Base-by-base conservation (phyloP, 305 asterid species). In the Caryopteris hybrid region DNA sequence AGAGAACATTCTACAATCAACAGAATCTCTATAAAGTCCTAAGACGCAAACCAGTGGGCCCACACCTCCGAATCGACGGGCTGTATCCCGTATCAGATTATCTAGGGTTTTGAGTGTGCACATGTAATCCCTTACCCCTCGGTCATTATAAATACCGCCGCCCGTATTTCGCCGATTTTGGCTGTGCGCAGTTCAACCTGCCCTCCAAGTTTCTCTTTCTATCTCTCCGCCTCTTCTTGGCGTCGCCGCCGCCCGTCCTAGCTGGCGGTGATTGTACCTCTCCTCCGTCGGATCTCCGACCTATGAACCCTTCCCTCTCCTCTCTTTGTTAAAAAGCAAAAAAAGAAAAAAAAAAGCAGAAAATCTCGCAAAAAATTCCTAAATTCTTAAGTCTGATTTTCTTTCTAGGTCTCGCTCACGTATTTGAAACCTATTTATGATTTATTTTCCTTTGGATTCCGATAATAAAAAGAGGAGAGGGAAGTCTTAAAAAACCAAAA, bases 241-340 rank as follows among this genome's bases (percentile, higher is more conserved):
- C 76, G 75, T 78, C 80, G 86, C 77, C 91, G 84, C 78, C 89
- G 77, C 65, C 76, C 60, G 80, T 72, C 79, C 61, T 51, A 50
- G 20, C 74, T 79, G 91, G 86, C 93, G 93, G 96, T 80, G 85
- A 61, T 80, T 64, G 58, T 60, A 48, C 58, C 69, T 38, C 65
- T 14, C 55, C 64, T 68, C 73, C 75, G 85, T 82, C 92, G 91
- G 92, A 81, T 82, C 77, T 82, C 96, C 90, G 92, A 85, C 87
- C 64, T 81, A 80, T 86, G 83, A 79, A 68, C 25, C 77, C 97
- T 91, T 87, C 96, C 98, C 98, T 89, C 98, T 89, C 96, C 96
- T 88, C 96, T 79, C 79, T 68, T 78, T 77, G 55, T 79, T 70
- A 61, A 78, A 73, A 58, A 65, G 8, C 21, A 50, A 64, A 71